These are phyloP conservation scores for Calonectria leucothoes DNA, from an alignment of 2,329 filamentous ascomycete genomes.

Conservation along the genomic window DNA sequence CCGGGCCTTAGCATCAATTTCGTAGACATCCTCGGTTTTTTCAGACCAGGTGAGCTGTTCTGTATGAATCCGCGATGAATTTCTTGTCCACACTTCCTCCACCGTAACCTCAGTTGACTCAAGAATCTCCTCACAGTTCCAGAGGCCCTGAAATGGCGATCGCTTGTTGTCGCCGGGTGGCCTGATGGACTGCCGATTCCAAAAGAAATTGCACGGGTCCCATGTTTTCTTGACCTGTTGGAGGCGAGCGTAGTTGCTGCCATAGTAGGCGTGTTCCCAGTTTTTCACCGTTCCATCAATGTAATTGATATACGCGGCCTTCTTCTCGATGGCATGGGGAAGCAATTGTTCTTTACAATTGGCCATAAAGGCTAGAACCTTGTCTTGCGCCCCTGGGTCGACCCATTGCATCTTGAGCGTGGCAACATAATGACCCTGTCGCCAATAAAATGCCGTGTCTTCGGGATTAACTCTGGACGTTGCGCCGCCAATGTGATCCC, in stretches of 20 bases:
- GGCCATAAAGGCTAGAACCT: neutral
- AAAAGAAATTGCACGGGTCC: neutral
- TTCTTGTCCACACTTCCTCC: neutral
- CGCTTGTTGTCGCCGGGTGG: neutral
- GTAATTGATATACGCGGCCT: neutral
- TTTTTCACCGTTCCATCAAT: neutral
- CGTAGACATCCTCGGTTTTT: neutral
- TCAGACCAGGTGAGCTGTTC: neutral
- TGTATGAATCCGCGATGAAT: neutral
- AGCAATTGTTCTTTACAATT: neutral
- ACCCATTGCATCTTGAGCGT: neutral
- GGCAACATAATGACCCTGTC: neutral
- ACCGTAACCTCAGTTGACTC: neutral
- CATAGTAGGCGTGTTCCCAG: neutral
- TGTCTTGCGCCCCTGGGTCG: neutral
- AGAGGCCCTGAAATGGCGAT: neutral
- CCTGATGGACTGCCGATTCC: neutral
- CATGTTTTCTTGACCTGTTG: neutral
- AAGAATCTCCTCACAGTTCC: neutral
- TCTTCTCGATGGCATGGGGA: neutral
- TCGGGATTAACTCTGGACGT: neutral
- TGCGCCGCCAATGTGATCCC: neutral
- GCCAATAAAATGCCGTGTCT: neutral
- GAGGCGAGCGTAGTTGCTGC: neutral
- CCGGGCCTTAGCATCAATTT: neutral